phyloP scores from a whole-genome alignment of 257 asterid species.

The Plectranthus barbatus region DNA sequence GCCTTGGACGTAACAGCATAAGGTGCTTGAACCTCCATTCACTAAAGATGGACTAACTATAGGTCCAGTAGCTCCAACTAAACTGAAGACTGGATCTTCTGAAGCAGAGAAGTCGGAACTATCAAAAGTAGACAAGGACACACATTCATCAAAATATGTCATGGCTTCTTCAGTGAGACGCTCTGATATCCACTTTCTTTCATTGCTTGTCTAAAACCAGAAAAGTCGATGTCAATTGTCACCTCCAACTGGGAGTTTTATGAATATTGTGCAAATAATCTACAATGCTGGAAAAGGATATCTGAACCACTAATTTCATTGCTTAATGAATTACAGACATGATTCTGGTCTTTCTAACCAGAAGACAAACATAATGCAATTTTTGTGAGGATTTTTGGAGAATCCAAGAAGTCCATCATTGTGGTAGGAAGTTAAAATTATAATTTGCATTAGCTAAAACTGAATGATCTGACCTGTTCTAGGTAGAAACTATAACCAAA shows the following conservation, averaged over 20 bases:
- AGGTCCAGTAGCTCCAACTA: constrained; percentile 26
- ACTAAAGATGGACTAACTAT: constrained; percentile 17
- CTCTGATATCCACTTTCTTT: constrained; percentile 64
- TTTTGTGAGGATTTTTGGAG: neutral
- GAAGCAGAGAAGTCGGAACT: constrained; percentile 96
- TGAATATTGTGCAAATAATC: neutral
- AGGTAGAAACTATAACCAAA: neutral
- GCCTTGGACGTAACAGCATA: constrained; percentile 20
- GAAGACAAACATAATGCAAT: no score
- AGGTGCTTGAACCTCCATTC: constrained; percentile 28
- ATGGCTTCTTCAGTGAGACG: constrained; percentile 88
- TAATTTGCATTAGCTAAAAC: no score
- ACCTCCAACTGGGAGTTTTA: constrained; percentile 2
- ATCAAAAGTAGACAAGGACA: constrained; percentile 86
- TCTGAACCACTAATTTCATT: neutral
- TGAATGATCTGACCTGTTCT: neutral
- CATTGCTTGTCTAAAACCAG: constrained; percentile 66
- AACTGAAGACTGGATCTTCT: constrained; percentile 50
- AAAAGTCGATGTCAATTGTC: constrained; percentile 5
- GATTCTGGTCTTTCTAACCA: neutral
- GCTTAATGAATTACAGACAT: neutral
- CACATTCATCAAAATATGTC: constrained; percentile 89
- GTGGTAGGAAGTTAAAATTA: neutral
- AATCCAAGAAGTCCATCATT: neutral
- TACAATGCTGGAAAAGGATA: neutral